Evolutionary conservation across 257 asterid species (phyloP), one percentile per base, ranked within the genome.

Genomic region (Handroanthus guayacan): DNA sequence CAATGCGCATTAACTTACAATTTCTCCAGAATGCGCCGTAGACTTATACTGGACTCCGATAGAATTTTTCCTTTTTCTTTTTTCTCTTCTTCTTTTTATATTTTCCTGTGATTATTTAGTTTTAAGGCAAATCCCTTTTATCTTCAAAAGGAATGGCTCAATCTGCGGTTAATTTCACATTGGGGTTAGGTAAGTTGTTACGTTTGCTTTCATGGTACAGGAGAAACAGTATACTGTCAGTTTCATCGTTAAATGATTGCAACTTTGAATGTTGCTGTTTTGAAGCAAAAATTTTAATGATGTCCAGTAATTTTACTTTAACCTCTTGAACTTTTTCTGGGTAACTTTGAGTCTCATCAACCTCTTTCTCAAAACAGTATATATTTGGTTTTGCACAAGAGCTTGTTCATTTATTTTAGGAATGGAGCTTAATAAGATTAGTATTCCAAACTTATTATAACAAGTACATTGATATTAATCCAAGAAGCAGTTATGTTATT

Each of bases 141-240:
- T 56, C 18, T 36, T 60, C n/a, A 12, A 69, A 54, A 34, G 57
- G 31, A 69, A 62, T 39, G 74, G 77, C 17, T 75, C 66, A 45
- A 37, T 62, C 34, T 51, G 52, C 74, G 17, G 73, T 64, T 20
- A 43, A 54, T 62, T 25, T 57, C 50, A 31, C 44, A 73, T 62
- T 54, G 39, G 36, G 69, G 75, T 76, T 72, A 11, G 84, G 84
- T 76, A 72, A 43, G 68, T 61, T 79, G 58, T 67, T 73, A 74
- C 52, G 41, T 61, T 47, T 74, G 79, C 69, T 54, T 71, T 60
- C 38, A 79, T 13, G 36, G 56, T 64, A 25, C 43, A 45, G 5
- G 7, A 54, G 60, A 57, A 69, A 62, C 43, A 62, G 72, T 74
- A 62, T 43, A 39, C 7, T 56, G 76, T 69, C 70, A 45, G 67